phyloP scores from a whole-genome alignment of 192 early-diverging fungal species.

The Paraglomus occultum region DNA sequence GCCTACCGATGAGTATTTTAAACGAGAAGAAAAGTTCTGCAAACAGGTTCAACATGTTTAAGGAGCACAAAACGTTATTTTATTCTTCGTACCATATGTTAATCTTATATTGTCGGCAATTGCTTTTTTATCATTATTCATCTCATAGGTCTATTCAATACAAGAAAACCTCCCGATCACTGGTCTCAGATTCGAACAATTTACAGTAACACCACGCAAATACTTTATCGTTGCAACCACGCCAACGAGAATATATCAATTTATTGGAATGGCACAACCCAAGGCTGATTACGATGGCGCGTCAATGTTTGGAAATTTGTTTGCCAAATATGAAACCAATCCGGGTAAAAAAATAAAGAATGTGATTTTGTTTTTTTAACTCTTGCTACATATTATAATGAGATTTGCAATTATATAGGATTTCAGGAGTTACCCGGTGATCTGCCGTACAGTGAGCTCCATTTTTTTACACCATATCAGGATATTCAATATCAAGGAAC shows the following conservation, averaged over 20 bases:
- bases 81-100: slow-evolving; percentile 5
- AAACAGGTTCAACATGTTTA: slow-evolving; percentile 44
- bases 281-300: slow-evolving; percentile 48
- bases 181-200: slow-evolving; percentile 81
- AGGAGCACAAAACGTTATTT: slow-evolving; percentile 13
- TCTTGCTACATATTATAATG: neutral
- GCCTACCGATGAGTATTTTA: slow-evolving; percentile 81
- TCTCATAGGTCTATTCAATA: slow-evolving; percentile 58
- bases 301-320: slow-evolving; percentile 76
- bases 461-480: slow-evolving; percentile 69
- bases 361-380: slow-evolving; percentile 3
- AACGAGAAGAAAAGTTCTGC: slow-evolving; percentile 78
- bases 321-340: slow-evolving; percentile 64
- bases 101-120: neutral
- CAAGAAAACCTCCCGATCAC: slow-evolving; percentile 71
- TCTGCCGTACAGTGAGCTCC: slow-evolving; percentile 54
- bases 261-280: slow-evolving; percentile 68
- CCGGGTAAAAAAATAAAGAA: slow-evolving; percentile 48
- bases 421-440: slow-evolving; percentile 61
- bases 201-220: slow-evolving; percentile 67
- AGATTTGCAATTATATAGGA: slow-evolving; percentile 34
- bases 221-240: slow-evolving; percentile 83
- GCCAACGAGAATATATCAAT: slow-evolving; percentile 86
- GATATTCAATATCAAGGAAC: slow-evolving; percentile 62
- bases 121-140: neutral